Percentiles rank a stretch among this genome's conserved stretches.
phyloP scores from a whole-genome alignment of 192 early-diverging fungal genomes.

The Jimgerdemannia flammicorona region DNA sequence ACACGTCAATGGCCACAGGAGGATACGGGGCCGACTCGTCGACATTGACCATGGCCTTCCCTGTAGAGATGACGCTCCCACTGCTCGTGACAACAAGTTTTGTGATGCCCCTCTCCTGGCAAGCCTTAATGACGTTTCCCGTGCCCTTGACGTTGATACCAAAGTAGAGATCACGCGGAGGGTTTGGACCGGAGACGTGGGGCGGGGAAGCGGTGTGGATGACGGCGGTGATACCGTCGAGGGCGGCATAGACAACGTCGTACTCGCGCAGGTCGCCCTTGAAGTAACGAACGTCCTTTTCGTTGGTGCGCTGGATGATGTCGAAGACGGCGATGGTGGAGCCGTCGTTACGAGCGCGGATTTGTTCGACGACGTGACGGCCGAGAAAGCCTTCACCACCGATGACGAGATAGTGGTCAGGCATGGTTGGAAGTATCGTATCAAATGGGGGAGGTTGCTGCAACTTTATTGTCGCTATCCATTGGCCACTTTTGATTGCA shows the following conservation, averaged over 20 bases:
- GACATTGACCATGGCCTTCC: conserved; percentile 69
- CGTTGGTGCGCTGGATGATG: conserved; percentile 47
- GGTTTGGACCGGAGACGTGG: conserved; percentile 52
- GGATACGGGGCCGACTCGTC: conserved; percentile 81
- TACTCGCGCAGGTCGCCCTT: conserved; percentile 46
- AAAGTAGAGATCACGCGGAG: conserved; percentile 66
- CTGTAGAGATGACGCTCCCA: conserved; percentile 87
- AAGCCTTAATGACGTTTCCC: conserved; percentile 74
- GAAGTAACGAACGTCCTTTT: conserved; percentile 41
- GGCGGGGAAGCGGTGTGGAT: conserved; percentile 92
- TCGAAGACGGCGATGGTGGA: conserved; percentile 80
- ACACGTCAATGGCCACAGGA: conserved; percentile 75
- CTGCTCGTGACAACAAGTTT: conserved; percentile 84
- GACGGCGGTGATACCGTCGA: conserved; percentile 62
- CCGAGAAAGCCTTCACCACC: conserved; percentile 92
- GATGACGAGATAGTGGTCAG: conserved; percentile 58
- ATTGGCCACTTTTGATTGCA: neutral
- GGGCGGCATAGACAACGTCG: conserved; percentile 56
- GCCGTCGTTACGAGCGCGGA: conserved; percentile 58
- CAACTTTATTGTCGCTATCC: too few species aligned
- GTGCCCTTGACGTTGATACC: conserved; percentile 88
- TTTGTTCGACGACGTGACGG: conserved; percentile 67
- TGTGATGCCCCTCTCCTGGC: conserved; percentile 54
- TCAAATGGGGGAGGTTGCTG: too few species aligned
- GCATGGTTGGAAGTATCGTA: neutral